Evolutionary conservation across 176 grass and related monocot genomes (phyloP).

Genomic region (Oryza punctata): DNA sequence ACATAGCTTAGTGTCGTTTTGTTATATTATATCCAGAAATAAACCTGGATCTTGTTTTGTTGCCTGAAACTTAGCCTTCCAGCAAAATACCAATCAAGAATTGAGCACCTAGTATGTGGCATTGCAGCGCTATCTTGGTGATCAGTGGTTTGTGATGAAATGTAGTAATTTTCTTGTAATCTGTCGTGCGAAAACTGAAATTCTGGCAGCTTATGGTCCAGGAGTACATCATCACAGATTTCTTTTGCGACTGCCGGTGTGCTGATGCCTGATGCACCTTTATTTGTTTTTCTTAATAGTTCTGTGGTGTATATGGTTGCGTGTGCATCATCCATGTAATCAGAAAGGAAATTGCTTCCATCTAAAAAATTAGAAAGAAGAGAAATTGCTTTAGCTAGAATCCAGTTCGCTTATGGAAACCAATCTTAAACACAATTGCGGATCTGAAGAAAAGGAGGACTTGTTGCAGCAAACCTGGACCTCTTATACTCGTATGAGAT

Average conservation of each 20-base stretch:
- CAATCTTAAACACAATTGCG: too few relatives aligned
- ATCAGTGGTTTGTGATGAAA: not conserved
- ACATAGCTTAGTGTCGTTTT: not conserved
- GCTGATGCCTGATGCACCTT: not conserved
- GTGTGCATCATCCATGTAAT: too few relatives aligned
- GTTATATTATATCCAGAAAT: conserved; percentile 25
- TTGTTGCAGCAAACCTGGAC: not conserved
- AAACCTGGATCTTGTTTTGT: not conserved
- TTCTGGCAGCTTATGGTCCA: not conserved
- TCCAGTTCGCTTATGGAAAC: too few relatives aligned
- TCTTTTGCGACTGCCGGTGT: too few relatives aligned
- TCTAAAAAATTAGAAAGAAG: too few relatives aligned
- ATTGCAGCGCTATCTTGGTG: not conserved
- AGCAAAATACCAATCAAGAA: not conserved
- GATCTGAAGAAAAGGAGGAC: too few relatives aligned
- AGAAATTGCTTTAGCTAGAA: too few relatives aligned
- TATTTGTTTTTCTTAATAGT: too few relatives aligned
- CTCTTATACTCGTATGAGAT: not conserved
- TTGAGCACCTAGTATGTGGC: not conserved
- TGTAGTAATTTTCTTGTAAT: not conserved
- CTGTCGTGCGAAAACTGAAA: not conserved
- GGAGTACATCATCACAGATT: not conserved
- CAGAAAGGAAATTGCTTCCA: too few relatives aligned
- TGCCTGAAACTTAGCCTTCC: conserved; percentile 1
- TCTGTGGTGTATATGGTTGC: too few relatives aligned